Evolutionary conservation across 495 filamentous ascomycete species (phyloP).

Genomic region (Aspergillus bertholletiae): DNA sequence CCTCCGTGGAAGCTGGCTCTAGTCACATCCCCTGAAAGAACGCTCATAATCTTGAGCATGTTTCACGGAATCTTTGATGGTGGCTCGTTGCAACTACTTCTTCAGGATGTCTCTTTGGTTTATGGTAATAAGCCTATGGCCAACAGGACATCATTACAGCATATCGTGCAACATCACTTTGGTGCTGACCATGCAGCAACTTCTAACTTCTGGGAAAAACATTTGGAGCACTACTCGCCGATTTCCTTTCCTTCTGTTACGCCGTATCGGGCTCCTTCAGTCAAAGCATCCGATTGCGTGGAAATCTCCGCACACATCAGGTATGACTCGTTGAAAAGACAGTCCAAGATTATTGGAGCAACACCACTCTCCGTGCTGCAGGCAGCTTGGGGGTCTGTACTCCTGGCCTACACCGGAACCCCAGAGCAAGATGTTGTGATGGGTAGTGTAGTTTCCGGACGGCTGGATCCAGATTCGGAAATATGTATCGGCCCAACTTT

Average conservation of each 20-base stretch:
- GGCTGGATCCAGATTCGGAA: slow-evolving; percentile 57
- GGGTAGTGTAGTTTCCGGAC: slow-evolving; percentile 67
- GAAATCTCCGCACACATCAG: slow-evolving; percentile 15
- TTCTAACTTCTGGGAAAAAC: slow-evolving; percentile 57
- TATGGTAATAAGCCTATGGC: slow-evolving; percentile 26
- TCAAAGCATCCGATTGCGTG: slow-evolving; percentile 12
- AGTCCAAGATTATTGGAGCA: slow-evolving; percentile 41
- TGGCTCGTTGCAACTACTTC: slow-evolving; percentile 63
- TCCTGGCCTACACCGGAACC: slow-evolving; percentile 42
- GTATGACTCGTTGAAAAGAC: slow-evolving; percentile 15
- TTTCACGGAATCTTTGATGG: slow-evolving; percentile 81
- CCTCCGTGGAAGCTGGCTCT: slow-evolving; percentile 33
- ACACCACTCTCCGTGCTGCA: slow-evolving; percentile 70
- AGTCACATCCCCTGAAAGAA: slow-evolving; percentile 17
- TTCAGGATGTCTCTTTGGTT: slow-evolving; percentile 52
- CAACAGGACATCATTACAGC: slow-evolving; percentile 19
- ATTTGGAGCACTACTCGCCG: slow-evolving; percentile 33
- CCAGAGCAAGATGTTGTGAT: slow-evolving; percentile 31
- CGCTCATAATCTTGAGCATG: slow-evolving; percentile 60
- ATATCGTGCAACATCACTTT: slow-evolving; percentile 32
- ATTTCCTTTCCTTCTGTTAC: slow-evolving; percentile 23
- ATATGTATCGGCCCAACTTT: slow-evolving; percentile 67
- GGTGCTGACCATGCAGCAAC: slow-evolving; percentile 40
- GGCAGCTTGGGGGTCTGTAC: slow-evolving; percentile 60
- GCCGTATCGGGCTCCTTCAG: slow-evolving; percentile 9